Base-by-base conservation (phyloP, 2,329 filamentous ascomycete species). In the Claviceps humidiphila region DNA sequence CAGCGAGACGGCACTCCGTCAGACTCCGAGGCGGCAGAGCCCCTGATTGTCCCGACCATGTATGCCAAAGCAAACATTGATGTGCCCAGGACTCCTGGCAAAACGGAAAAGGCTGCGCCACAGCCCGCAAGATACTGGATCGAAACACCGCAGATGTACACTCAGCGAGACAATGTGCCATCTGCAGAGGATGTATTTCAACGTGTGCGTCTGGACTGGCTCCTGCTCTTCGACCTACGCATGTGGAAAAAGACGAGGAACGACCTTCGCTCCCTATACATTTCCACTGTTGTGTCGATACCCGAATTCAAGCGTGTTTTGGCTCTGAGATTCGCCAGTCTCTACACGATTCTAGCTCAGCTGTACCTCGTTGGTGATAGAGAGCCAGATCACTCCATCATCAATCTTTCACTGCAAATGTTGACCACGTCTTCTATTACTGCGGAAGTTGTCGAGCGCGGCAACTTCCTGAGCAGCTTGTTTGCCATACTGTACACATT, bases 401-500 rank as follows among this genome's bases (percentile, higher is more conserved):
- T 98, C 74, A 96, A 96, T 64, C 80, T 98, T 40, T 97, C 91
- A 4, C 73, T 97, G 34, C 93, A 98, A 64, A 94, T 98, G 81
- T 74, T 98, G 56, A 98, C 93, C 0, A 96, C 93, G 0, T 90
- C 93, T 1, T 95, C 91, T 0, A 97, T 98, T 58, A 97, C 91
- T 0, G 87, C 89, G 45, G 94, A 98, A 68, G 87, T 97, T 49
- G 89, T 98, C 8, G 87, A 95, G 61, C 81, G 89, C 46, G 91
- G 90, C 30, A 98, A 98, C 66, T 98, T 98, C 63, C 74, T 98
- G 58, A 96, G 89, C 8, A 95, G 89, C 59, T 76, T 98, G 41
- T 86, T 97, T 78, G 89, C 93, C 14, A 98, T 98, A 56, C 74
- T 98, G 0, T 98, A 97, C 67, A 97, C 94, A 0, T 98, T 98